phyloP scores from a whole-genome alignment of 345 rosid species.

The Bruguiera sexangula region DNA sequence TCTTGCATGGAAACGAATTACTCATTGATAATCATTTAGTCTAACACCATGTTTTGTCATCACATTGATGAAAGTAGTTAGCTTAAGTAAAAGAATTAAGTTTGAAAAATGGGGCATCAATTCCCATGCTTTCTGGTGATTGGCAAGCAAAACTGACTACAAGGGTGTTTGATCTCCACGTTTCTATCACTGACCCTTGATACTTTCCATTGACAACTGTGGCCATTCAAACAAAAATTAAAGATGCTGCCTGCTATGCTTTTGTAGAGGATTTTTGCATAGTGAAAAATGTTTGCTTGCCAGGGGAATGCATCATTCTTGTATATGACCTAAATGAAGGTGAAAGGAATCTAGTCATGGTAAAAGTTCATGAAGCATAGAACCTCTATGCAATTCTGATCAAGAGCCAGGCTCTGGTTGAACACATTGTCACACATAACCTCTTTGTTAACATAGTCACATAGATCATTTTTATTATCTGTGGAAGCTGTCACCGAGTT shows the following conservation, averaged over 20 bases:
- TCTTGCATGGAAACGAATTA: not conserved
- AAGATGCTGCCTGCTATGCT: not conserved
- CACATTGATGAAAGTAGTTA: too few species aligned
- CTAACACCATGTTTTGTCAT: too few species aligned
- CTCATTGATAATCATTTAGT: not conserved
- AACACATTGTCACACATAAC: not conserved
- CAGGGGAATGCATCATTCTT: not conserved
- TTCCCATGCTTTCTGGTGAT: not conserved
- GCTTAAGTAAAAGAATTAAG: too few species aligned
- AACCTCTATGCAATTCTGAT: not conserved
- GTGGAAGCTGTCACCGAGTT: conserved; percentile 7
- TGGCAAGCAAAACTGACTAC: not conserved
- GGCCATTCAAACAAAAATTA: not conserved
- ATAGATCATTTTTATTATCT: not conserved
- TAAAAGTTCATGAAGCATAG: not conserved
- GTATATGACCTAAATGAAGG: not conserved
- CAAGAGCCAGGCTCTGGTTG: not conserved
- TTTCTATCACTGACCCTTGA: not conserved
- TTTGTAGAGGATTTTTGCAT: not conserved
- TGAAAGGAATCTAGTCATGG: not conserved
- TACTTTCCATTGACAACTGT: not conserved
- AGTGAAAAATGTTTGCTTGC: not conserved
- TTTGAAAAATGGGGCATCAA: not conserved
- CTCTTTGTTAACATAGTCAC: not conserved
- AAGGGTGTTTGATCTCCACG: not conserved